Conservation (phyloP, 148 eudicot genomes). For the Persicaria tinctoria region DNA sequence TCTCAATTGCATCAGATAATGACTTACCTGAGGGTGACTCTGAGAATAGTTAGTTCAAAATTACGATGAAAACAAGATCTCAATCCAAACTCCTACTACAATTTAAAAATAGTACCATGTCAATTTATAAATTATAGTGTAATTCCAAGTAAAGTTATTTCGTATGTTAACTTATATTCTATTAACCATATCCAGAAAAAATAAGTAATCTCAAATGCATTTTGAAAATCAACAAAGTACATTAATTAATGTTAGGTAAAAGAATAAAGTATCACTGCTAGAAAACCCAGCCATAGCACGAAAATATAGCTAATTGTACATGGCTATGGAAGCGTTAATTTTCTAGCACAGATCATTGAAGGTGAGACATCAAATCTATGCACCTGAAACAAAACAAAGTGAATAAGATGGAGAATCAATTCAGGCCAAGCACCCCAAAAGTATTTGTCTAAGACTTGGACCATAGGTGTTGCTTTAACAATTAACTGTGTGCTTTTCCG, state of each 20-base stretch:
- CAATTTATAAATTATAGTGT: not conserved
- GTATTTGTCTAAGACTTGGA: slow-evolving; percentile 73
- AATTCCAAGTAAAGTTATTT: not conserved
- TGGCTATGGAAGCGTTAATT: too few relatives aligned
- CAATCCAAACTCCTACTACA: slow-evolving; percentile 67
- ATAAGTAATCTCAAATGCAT: slow-evolving; percentile 86
- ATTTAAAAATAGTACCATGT: slow-evolving; percentile 2
- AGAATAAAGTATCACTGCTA: too few relatives aligned
- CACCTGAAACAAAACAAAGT: slow-evolving; percentile 75
- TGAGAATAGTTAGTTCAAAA: slow-evolving; percentile 23
- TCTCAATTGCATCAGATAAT: not conserved
- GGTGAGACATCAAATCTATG: too few relatives aligned
- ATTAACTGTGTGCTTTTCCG: slow-evolving; percentile 80
- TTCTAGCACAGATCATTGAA: too few relatives aligned
- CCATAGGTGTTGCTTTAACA: slow-evolving; percentile 84
- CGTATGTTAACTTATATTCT: not conserved
- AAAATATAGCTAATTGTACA: slow-evolving; percentile 21
- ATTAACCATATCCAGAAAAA: slow-evolving; percentile 87
- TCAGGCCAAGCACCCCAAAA: slow-evolving; percentile 86
- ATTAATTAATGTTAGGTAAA: too few relatives aligned
- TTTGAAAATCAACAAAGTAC: slow-evolving; percentile 18
- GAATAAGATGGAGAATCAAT: slow-evolving; percentile 67
- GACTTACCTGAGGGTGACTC: slow-evolving; percentile 55
- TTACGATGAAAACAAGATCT: slow-evolving; percentile 64
- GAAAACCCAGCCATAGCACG: too few relatives aligned